Evolutionary conservation across 2,329 filamentous ascomycete species (phyloP).

Genomic region (Seiridium unicorne): DNA sequence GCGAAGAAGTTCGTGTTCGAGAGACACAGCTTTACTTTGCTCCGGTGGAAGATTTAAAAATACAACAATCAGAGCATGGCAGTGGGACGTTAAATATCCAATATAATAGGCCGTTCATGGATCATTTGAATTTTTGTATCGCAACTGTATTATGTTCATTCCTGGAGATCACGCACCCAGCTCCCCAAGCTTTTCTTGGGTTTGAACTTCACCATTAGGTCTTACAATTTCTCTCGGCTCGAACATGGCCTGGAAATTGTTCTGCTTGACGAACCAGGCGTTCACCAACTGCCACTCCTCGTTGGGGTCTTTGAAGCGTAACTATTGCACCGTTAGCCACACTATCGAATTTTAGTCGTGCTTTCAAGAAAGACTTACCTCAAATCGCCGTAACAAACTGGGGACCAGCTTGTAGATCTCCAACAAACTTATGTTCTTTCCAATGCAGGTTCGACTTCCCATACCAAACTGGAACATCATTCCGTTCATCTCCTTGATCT

Average conservation of each 20-base stretch:
- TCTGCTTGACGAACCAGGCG: slow-evolving; percentile 63
- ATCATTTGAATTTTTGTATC: no score
- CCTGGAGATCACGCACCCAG: no score
- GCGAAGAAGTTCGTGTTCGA: slow-evolving; percentile 55
- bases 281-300: slow-evolving; percentile 60
- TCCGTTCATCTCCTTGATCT: slow-evolving; percentile 65
- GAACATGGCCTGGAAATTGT: slow-evolving; percentile 50
- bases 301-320: slow-evolving; percentile 50
- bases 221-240: slow-evolving; percentile 40
- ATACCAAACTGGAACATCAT: slow-evolving; percentile 74
- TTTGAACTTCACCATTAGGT: slow-evolving; percentile 17
- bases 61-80: no score
- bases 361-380: slow-evolving; percentile 36
- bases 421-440: slow-evolving; percentile 62
- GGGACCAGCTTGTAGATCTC: slow-evolving; percentile 66
- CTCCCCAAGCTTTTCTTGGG: no score
- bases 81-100: no score
- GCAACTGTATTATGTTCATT: no score
- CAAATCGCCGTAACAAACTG: slow-evolving; percentile 61
- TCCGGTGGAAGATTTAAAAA: slow-evolving; percentile 44
- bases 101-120: no score
- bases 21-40: slow-evolving; percentile 68
- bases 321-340: slow-evolving; percentile 30
- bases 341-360: no score
- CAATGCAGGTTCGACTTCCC: slow-evolving; percentile 68